Evolutionary conservation across 73 alveolate genomes (phyloP), one percentile per base, ranked within the genome.

Genomic region (Urostyla sp.): DNA sequence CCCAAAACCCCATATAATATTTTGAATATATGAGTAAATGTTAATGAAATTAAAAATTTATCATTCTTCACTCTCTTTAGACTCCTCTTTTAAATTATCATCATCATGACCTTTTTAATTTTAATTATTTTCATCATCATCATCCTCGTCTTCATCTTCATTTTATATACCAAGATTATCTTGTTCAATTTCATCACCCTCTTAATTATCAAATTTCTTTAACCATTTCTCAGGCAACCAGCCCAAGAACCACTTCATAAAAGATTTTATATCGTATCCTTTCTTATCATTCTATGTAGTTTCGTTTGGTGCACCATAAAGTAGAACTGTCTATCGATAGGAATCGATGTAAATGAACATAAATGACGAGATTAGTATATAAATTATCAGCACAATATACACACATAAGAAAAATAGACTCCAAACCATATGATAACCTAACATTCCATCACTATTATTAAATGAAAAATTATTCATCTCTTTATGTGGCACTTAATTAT

Each of bases 141-240:
- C 51, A 10, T 40, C 51, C 51, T 40, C 79, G n/a, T 63, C 79
- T 27, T 63, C 79, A 21, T 63, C 79, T 4, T 63, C 79, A 38
- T 38, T 23, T 3, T 3, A 15, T 2, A 18, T 8, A 21, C 53
- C 44, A 63, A 26, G 61, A 40, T 10, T 37, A 23, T 28, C 15
- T 2, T 63, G 61, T 43, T 63, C 79, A 40, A 21, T 40, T 21
- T 63, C n/a, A n/a, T n/a, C n/a, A n/a, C n/a, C n/a, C n/a, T n/a
- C n/a, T n/a, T n/a, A n/a, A n/a, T n/a, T 63, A 23, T 49, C 79
- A 38, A 63, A 43, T 30, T 63, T 63, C 79, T 63, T 63, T 5
- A 63, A 27, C 23, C 79, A 63, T 38, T 63, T 60, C 37, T 63
- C 53, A 37, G 79, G 79, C 23, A 63, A 27, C 79, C 79, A 63